Percentiles rank a stretch among this genome's conserved stretches.
Conservation (phyloP, 371 early-diverging fungal genomes). For the Saksenaea vasiformis region DNA sequence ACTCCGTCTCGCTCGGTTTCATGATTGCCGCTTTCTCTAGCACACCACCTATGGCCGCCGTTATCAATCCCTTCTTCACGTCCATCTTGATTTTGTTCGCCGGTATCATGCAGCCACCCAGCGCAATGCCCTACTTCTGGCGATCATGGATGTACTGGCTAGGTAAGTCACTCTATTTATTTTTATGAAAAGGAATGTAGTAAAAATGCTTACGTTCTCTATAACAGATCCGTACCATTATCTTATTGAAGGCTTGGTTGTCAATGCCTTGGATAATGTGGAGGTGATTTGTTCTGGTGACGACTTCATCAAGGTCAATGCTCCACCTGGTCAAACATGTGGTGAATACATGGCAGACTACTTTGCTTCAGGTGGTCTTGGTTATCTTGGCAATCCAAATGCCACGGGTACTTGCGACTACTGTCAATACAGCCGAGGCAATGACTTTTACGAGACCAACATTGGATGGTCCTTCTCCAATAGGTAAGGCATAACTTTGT, state of each 20-base stretch:
- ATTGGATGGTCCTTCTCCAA: slow-evolving; percentile 67
- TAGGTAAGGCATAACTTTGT: slow-evolving; percentile 25
- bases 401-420: slow-evolving; percentile 64
- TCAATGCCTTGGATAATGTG: slow-evolving; percentile 66
- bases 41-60: slow-evolving; percentile 68
- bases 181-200: not conserved
- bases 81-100: slow-evolving; percentile 72
- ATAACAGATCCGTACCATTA: slow-evolving; percentile 66
- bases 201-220: not conserved
- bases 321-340: slow-evolving; percentile 68
- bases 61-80: slow-evolving; percentile 75
- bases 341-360: slow-evolving; percentile 61
- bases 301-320: slow-evolving; percentile 53
- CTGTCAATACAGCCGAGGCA: slow-evolving; percentile 63
- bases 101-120: slow-evolving; percentile 71
- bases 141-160: slow-evolving; percentile 79
- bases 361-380: slow-evolving; percentile 46
- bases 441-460: slow-evolving; percentile 50
- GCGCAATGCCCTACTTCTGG: slow-evolving; percentile 76
- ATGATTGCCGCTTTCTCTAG: slow-evolving; percentile 52
- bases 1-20: slow-evolving; percentile 70
- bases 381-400: slow-evolving; percentile 55
- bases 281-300: slow-evolving; percentile 50
- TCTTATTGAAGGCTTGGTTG: slow-evolving; percentile 73
- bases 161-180: slow-evolving; percentile 22